Base-by-base conservation (phyloP, 805 yeast genomes). In the Ogataea sp. region DNA sequence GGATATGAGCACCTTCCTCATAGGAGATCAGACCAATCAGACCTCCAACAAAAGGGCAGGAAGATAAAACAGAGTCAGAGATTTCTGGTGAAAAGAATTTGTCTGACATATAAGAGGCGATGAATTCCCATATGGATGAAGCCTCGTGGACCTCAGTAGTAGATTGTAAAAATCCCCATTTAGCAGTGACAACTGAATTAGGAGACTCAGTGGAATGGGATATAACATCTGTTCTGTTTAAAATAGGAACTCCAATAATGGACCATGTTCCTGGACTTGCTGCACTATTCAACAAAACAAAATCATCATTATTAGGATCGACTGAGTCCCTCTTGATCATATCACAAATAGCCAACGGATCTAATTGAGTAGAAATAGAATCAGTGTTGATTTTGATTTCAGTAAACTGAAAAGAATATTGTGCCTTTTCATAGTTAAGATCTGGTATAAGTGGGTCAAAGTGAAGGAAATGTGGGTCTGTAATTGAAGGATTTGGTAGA, bases 31-130 rank as follows among this genome's bases (percentile, higher is more conserved):
- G 67, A 4, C 99, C 99, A 39, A 89, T 65, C 25, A 85, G 68
- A 0, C 99, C 99, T n/a, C 98, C 97, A 41, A 78, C 64, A 51
- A 93, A 93, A 1, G 96, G 95, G 16, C 86, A 62, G 0, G 63
- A 36, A 15, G 51, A 43, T n/a, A 71, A 50, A 0, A 48, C 35
- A 1, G 44, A 48, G 39, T 69, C 55, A 0, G 29, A 31, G 13
- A 56, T 40, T 4, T 20, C 24, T 3, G 59, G 51, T 2, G 65
- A 51, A 34, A 62, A 59, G 30, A 61, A 57, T 39, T 51, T 49
- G 6, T 51, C 40, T 8, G 59, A 48, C 78, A 83, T 76, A 35
- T 58, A 67, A 1, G 55, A 39, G 0, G 83, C 73, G 13, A 82
- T 45, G 43, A 53, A 71, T 3, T 62, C 50, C 85, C 87, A 83